Evolutionary conservation across 192 early-diverging fungal genomes (phyloP), one percentile per base, ranked within the genome.

Genomic region (Coemansia asiatica): DNA sequence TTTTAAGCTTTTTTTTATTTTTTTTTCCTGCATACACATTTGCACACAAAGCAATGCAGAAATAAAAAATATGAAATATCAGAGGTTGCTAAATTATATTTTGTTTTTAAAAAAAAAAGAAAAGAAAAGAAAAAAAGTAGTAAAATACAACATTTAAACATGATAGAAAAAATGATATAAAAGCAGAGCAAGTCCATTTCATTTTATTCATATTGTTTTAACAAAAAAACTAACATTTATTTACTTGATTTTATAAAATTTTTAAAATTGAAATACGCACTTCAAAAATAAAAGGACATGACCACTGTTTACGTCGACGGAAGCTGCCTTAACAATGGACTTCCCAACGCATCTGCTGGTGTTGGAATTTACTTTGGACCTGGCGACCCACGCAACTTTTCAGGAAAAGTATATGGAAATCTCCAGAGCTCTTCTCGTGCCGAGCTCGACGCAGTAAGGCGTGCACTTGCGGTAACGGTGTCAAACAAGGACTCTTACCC

Each of bases 291-390:
- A n/a, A n/a, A n/a, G n/a, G n/a, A n/a, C n/a, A 53, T 53, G 26
- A 53, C 23, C 19, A 53, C 26, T 4, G 16, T 44, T 18, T 44
- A 44, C 40, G 40, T 13, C 13, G 40, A 44, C 40, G 40, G 40
- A 44, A 44, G 40, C 40, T 44, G 40, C 40, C 9, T 44, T 15
- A 44, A 44, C 40, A 44, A 44, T 1, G 40, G 40, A 6, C 5
- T 6, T 18, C 5, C 40, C 40, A 44, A 44, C 1, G 40, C 40
- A 1, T 44, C 40, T 13, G 60, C 50, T 10, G 63, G 63, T 33
- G 21, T 64, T 13, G 63, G 63, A 12, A 53, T 64, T 1, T 64
- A 55, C 23, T 64, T 55, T 56, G 63, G 51, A 21, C 63, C 29
- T 2, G 35, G 36, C 16, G 63, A 64, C 16, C 28, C 48, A 2